Conservation (phyloP, 352 stramenopile species). For the Phytophthora pini region DNA sequence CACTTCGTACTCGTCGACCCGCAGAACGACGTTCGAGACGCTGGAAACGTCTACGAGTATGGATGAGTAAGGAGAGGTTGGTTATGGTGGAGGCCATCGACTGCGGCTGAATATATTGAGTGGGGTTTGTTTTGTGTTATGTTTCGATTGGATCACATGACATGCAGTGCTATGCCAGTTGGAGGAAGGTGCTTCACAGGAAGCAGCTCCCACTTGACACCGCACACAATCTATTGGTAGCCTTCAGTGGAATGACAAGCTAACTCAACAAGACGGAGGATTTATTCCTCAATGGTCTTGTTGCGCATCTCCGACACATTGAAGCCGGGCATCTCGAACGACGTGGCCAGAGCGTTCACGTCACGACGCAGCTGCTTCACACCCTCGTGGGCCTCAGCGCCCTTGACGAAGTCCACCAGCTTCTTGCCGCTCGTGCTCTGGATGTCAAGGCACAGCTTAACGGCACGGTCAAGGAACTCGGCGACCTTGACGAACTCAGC, state of each 20-base stretch:
- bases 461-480: constrained; percentile 95
- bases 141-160: constrained; percentile 33
- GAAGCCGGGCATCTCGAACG: constrained; percentile 97
- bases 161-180: constrained; percentile 33
- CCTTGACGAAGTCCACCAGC: constrained; percentile 93
- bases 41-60: constrained; percentile 8
- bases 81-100: constrained; percentile 26
- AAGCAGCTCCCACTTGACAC: constrained; percentile 37
- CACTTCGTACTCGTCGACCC: constrained; percentile 41
- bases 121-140: constrained; percentile 30
- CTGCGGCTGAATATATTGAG: constrained; percentile 49
- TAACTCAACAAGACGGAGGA: constrained; percentile 12
- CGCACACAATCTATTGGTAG: constrained; percentile 39
- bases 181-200: constrained; percentile 30
- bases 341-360: constrained; percentile 94
- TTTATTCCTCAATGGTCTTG: constrained; percentile 81
- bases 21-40: constrained; percentile 32
- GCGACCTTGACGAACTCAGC: constrained; percentile 96
- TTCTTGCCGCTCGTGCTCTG: constrained; percentile 93
- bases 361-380: constrained; percentile 92
- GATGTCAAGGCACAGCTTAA: constrained; percentile 94
- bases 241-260: constrained; percentile 34
- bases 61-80: constrained; percentile 3
- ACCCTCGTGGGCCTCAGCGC: constrained; percentile 82
- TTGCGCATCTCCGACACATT: constrained; percentile 91